These are phyloP conservation scores for Aciculoconidium aculeatum DNA, from an alignment of 805 yeast genomes.

Conservation along the genomic window DNA sequence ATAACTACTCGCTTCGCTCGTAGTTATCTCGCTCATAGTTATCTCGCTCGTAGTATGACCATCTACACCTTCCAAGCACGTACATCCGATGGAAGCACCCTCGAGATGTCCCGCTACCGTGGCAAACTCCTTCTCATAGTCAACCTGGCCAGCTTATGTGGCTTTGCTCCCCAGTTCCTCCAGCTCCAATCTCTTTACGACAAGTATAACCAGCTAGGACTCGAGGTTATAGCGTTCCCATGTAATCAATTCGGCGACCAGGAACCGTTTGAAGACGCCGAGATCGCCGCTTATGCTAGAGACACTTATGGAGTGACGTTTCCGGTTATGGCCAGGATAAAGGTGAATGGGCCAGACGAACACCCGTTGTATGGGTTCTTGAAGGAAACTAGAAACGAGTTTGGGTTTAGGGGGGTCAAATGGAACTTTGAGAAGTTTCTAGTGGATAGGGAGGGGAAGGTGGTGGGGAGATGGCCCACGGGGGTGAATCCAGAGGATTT, in stretches of 20 bases:
- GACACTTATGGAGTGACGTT: slow-evolving; percentile 26
- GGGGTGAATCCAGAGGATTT: slow-evolving; percentile 60
- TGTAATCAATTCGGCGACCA: slow-evolving; percentile 85
- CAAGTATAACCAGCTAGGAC: slow-evolving; percentile 56
- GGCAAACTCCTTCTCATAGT: slow-evolving; percentile 20
- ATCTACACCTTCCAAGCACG: slow-evolving; percentile 7
- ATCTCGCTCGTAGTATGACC: slow-evolving; percentile 1
- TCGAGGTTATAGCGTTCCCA: slow-evolving; percentile 78
- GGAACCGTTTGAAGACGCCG: slow-evolving; percentile 58
- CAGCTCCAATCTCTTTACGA: slow-evolving; percentile 66
- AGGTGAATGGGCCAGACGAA: slow-evolving; percentile 31
- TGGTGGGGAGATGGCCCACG: slow-evolving; percentile 58
- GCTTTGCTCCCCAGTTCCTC: slow-evolving; percentile 46
- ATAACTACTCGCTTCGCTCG: too few relatives aligned
- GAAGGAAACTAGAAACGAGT: slow-evolving; percentile 22
- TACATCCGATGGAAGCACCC: slow-evolving; percentile 5
- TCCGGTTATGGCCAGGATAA: slow-evolving; percentile 32
- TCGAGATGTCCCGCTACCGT: slow-evolving; percentile 10
- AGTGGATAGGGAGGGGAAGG: slow-evolving; percentile 51
- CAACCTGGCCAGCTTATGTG: slow-evolving; percentile 32
- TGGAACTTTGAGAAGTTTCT: slow-evolving; percentile 82
- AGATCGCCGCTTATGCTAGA: slow-evolving; percentile 17
- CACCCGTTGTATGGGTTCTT: slow-evolving; percentile 25
- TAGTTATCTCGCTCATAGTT: not conserved
- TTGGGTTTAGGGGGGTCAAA: slow-evolving; percentile 44